Base-by-base conservation (phyloP, 495 filamentous ascomycete genomes). In the Tuber magnatum region DNA sequence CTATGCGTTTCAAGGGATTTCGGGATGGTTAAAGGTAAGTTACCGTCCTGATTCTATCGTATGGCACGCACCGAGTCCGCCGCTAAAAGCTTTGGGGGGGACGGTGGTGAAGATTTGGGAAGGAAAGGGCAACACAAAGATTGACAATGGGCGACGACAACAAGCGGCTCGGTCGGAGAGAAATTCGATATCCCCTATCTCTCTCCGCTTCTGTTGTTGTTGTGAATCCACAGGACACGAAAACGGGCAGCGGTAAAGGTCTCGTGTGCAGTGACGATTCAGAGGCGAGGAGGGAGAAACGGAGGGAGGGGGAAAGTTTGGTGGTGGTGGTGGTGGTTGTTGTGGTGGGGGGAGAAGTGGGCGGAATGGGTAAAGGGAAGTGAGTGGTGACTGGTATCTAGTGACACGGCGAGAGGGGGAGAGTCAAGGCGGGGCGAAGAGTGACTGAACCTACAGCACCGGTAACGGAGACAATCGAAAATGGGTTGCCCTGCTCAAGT, bases 401-500 rank as follows among this genome's bases (percentile, higher is more conserved):
- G 56, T 65, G 56, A 65, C 56, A 65, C 14, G 3, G 28, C 5
- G 70, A 68, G 76, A 75, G 77, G 77, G 77, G 77, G 65, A 71
- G 61, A 68, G 43, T 78, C 56, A 75, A 79, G 77, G 77, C 72
- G 77, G 77, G 76, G 77, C 61, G 77, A 72, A 74, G 77, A 79
- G 77, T 79, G 69, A 68, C 38, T 71, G 78, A 28, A 65, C 28
- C 56, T 65, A 65, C 28, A 14, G 32, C 9, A 14, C 32, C 28
- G 56, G 32, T 35, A 65, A 18, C 28, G n/a, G 28, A 7, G 14
- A 65, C 14, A 35, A 65, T 65, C 20, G 3, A 35, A 20, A 28
- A 35, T 35, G 56, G 18, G 56, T 65, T 65, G 56, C 56, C 56
- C 56, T 65, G 14, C 56, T 20, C 56, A 5, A 35, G 56, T 35